Evolutionary conservation across 225 moss, liverwort and hornwort genomes (phyloP), one percentile per base, ranked within the genome.

Genomic region (Marchantia paleacea): DNA sequence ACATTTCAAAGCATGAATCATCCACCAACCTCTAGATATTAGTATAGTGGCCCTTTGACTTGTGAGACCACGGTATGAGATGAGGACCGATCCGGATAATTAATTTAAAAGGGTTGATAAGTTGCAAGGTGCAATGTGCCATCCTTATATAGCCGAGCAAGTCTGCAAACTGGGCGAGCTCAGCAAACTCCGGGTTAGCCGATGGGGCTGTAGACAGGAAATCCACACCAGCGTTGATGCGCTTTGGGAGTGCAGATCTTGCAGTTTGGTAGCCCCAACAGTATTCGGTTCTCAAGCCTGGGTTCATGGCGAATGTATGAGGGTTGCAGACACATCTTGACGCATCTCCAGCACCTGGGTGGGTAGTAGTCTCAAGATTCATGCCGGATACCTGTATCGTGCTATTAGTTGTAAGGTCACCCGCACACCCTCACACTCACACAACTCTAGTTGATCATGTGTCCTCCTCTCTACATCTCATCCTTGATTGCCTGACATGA

Each of bases 391-490:
- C 7, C 25, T 25, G 29, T 74, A 54, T 74, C 74, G 54, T 74
- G 74, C 74, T 39, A 49, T 70, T 4, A 70, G 74, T 10, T 73
- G n/a, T 26, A 74, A 28, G 26, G 74, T 29, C 13, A 70, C 69
- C 16, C 10, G 12, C n/a, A n/a, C n/a, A n/a, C n/a, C 39, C 10
- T 12, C 74, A 74, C 16, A 50, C 18, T 47, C 71, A 48, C 7
- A 22, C 54, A 55, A 74, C 74, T 74, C 74, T 55, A 26, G 74
- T 74, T 74, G 15, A 70, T 70, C 69, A 70, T 70, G 47, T 70
- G 69, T 49, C 48, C 39, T 39, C 39, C 39, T 39, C 69, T 49
- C 47, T 26, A 48, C 47, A 48, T 66, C 47, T 48, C 39, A 70
- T 70, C 19, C 48, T 5, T 31, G 69, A 8, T 47, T 47, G 26